These are phyloP conservation scores for Dovyalis caffra DNA, from an alignment of 345 rosid genomes.

Conservation along the genomic window DNA sequence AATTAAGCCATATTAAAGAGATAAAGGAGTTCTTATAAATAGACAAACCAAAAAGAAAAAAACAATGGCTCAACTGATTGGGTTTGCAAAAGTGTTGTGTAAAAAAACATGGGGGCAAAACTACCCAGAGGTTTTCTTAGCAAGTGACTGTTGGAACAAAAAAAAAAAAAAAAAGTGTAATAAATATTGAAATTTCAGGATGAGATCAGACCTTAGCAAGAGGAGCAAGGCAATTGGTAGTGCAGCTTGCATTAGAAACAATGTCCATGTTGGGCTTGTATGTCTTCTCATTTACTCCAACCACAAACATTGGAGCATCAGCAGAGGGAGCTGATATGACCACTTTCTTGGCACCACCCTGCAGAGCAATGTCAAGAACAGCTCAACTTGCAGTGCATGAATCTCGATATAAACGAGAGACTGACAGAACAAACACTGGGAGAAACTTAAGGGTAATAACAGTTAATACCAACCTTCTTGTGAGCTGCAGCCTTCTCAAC, in stretches of 20 bases:
- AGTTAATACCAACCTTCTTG: conserved; percentile 52
- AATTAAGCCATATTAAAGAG: background rate
- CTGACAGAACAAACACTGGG: background rate
- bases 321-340: conserved; percentile 98
- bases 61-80: background rate
- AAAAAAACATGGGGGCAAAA: background rate
- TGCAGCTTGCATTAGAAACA: conserved; percentile 99
- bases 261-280: conserved; percentile 87
- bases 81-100: background rate
- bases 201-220: conserved; percentile 80
- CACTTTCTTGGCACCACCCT: conserved; percentile 98
- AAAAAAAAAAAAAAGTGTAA: background rate
- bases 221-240: conserved; percentile 99
- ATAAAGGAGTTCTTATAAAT: background rate
- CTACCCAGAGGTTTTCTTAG: background rate
- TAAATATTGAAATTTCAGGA: conserved; percentile 10
- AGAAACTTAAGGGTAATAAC: background rate
- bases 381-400: background rate
- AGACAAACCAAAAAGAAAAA: background rate
- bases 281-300: conserved; percentile 89
- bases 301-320: conserved; percentile 99
- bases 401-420: background rate
- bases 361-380: conserved; percentile 17
- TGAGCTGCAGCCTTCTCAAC: conserved; percentile 81
- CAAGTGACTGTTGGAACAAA: background rate